Evolutionary conservation across 2,329 filamentous ascomycete genomes (phyloP), one percentile per base, ranked within the genome.

Genomic region (Colletotrichum cordylinicola): DNA sequence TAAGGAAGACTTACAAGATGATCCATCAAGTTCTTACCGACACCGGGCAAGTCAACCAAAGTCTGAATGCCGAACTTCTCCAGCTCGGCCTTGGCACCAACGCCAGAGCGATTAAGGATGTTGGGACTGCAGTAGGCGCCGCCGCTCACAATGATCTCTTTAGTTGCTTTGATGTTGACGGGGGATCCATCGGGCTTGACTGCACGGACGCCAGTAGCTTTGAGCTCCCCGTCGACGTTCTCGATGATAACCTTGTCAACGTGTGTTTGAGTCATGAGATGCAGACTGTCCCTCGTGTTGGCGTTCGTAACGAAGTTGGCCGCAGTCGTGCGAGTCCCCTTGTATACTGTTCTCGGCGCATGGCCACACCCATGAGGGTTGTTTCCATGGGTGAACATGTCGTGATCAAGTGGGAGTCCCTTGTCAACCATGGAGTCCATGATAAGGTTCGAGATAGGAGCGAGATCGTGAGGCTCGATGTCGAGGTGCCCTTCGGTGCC

Each of bases 401-500:
- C 91, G 21, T 86, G 85, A 55, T 90, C 86, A n/a, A 91, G 83
- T 0, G 88, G 87, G 1, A 93, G 81, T 5, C 90, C 91, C 75
- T 88, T 83, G 3, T 88, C 89, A 10, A 89, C 82, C 82, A 91
- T 88, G 0, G 90, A 92, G 64, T 91, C 86, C 33, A 88, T 83
- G 12, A 92, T 81, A 35, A 89, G 84, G 60, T 91, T 82, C 4
- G 90, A 91, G 39, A 93, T 92, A 2, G 90, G 90, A 4, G 90
- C 90, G 1, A 91, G 82, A 75, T 91, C 90, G 75, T 92, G 90
- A 0, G 90, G 91, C 77, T 90, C 90, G 8, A 86, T 89, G 67
- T 91, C 86, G 2, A 93, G 83, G 24, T 87, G 88, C 0, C 91
- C 91, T 12, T 85, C 81, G 62, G 86, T 83, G 2, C 90, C 90